phyloP scores from a whole-genome alignment of 306 rosid species.

The Notholithocarpus densiflorus region DNA sequence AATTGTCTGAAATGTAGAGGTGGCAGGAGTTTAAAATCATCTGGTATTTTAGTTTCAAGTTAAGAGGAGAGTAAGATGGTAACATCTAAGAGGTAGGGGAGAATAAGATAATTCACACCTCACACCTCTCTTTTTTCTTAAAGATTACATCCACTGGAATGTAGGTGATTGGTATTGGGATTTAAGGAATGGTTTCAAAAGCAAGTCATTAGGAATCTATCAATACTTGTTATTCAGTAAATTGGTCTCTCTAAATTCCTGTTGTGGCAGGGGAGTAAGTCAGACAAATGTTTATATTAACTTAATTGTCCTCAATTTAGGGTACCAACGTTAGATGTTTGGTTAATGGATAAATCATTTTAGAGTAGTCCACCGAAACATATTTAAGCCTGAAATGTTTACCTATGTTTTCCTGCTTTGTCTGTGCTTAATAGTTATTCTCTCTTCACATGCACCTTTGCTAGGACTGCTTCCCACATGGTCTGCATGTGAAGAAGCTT shows the following conservation, averaged over 20 bases:
- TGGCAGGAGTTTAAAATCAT: not conserved
- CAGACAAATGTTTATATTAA: not conserved
- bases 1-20: not conserved
- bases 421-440: not conserved
- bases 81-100: not conserved
- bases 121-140: not conserved
- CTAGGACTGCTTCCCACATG: not conserved
- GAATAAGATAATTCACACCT: not conserved
- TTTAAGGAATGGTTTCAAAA: not conserved
- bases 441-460: not conserved
- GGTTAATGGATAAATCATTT: not conserved
- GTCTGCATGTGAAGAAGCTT: not conserved
- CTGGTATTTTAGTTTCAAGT: not conserved
- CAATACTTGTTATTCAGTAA: not conserved
- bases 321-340: not conserved
- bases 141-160: not conserved
- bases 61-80: not conserved
- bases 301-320: not conserved
- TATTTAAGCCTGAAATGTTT: not conserved
- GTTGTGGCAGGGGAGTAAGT: not conserved
- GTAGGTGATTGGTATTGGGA: not conserved
- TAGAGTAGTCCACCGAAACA: too few relatives aligned
- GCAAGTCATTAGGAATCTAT: not conserved
- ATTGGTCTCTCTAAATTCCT: not conserved
- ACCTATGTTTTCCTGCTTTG: not conserved